Evolutionary conservation across 2,329 filamentous ascomycete species (phyloP).

Genomic region (Pestalotiopsis sp.): DNA sequence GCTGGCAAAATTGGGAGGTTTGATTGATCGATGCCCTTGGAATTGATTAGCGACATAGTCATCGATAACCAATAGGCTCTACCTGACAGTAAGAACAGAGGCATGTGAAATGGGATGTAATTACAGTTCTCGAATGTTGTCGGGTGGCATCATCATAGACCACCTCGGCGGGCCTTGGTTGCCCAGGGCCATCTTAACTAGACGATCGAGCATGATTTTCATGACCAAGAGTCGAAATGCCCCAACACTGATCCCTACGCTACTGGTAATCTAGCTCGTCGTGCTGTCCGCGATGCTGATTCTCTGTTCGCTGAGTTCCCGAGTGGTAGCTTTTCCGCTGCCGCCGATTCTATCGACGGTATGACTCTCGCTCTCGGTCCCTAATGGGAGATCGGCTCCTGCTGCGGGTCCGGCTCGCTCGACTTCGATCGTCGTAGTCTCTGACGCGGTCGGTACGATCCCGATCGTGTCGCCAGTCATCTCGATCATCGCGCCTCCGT

Average conservation of each 20-base stretch:
- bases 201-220: too few relatives aligned
- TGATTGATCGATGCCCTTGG: too few relatives aligned
- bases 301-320: not conserved
- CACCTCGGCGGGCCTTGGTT: too few relatives aligned
- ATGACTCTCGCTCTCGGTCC: constrained; percentile 48
- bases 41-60: too few relatives aligned
- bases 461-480: constrained; percentile 39
- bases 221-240: too few relatives aligned
- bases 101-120: too few relatives aligned
- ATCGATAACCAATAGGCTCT: not conserved
- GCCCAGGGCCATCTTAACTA: too few relatives aligned
- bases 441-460: constrained; percentile 32
- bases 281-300: not conserved
- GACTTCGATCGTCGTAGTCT: constrained; percentile 35
- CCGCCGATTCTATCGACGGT: constrained; percentile 45
- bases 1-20: too few relatives aligned
- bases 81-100: not conserved
- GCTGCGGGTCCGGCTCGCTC: constrained; percentile 43
- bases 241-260: too few relatives aligned
- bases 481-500: constrained; percentile 34
- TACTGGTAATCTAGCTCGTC: not conserved
- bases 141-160: too few relatives aligned
- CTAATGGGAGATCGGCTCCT: constrained; percentile 47
- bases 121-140: too few relatives aligned
- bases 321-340: not conserved